A percentile compares a stretch with the other conserved stretches of the same genome.
Conservation (phyloP, 164 flowering plant species). For the Liriodendron chinense region DNA sequence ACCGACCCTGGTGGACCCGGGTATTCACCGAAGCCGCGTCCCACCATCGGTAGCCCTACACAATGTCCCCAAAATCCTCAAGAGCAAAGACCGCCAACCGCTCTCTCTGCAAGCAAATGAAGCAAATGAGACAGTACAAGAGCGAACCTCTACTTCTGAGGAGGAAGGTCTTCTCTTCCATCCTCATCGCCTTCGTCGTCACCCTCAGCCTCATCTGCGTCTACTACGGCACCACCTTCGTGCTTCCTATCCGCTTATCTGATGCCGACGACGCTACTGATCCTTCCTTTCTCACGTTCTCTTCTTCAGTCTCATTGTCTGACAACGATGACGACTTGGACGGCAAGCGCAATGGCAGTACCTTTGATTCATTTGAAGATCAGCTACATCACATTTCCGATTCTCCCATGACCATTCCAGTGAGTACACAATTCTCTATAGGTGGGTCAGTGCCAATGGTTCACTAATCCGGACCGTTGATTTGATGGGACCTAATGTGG, state of each 20-base stretch:
- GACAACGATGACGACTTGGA: slow-evolving; percentile 7
- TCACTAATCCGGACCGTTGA: neutral
- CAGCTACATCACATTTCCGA: slow-evolving; percentile 31
- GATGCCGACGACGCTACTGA: slow-evolving; percentile 29
- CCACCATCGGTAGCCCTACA: too few species aligned
- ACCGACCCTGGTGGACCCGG: too few species aligned
- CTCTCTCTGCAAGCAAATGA: slow-evolving; percentile 29
- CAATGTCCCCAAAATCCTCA: too few species aligned
- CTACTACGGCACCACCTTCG: slow-evolving; percentile 48
- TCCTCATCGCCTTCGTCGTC: slow-evolving; percentile 39
- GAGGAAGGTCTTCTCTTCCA: slow-evolving; percentile 34
- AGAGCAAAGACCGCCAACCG: too few species aligned
- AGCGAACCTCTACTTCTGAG: slow-evolving; percentile 20
- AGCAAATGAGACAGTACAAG: slow-evolving; percentile 22
- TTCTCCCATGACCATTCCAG: slow-evolving; percentile 58
- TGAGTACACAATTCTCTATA: slow-evolving; percentile 17
- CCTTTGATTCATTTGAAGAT: slow-evolving; percentile 27
- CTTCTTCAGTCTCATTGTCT: slow-evolving; percentile 11
- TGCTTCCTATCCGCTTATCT: slow-evolving; percentile 35
- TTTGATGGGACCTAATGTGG: too few species aligned
- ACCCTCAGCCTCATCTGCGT: slow-evolving; percentile 51
- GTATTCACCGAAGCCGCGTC: too few species aligned
- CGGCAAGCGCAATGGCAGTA: neutral
- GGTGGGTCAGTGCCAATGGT: neutral
- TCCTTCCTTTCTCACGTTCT: slow-evolving; percentile 41